Evolutionary conservation across 169 alveolate species (phyloP).

Genomic region (Prorocentrum cordatum): DNA sequence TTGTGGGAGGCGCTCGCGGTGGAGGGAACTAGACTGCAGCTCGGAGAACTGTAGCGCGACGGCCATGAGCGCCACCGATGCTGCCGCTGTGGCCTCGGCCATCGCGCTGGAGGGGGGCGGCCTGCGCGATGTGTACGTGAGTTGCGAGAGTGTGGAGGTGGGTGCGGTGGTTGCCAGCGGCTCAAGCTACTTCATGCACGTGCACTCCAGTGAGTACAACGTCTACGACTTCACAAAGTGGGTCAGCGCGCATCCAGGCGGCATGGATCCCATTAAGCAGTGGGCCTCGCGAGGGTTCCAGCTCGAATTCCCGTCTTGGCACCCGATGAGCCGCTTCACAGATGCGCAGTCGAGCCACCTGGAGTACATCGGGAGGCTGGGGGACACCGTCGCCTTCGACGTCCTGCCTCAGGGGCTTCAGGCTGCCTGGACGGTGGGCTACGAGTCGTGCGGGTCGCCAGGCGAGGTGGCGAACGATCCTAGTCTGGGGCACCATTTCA

Average conservation of each 20-base stretch:
- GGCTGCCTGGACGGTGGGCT: no score
- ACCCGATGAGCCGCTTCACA: not conserved
- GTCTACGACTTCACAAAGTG: slow-evolving; percentile 30
- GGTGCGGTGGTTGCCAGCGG: no score
- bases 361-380: not conserved
- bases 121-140: slow-evolving; percentile 54
- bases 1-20: slow-evolving; percentile 11
- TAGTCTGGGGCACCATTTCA: not conserved
- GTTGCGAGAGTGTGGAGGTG: no score
- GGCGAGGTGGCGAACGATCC: slow-evolving; percentile 42
- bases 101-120: slow-evolving; percentile 6
- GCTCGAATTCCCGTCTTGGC: not conserved
- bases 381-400: no score
- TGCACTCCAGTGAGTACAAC: slow-evolving; percentile 24
- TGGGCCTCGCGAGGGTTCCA: slow-evolving; percentile 4
- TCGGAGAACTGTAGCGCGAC: not conserved
- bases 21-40: slow-evolving; percentile 23
- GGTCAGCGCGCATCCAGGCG: slow-evolving; percentile 30
- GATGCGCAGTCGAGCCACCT: not conserved
- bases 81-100: not conserved
- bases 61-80: not conserved
- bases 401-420: no score
- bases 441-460: slow-evolving; percentile 27
- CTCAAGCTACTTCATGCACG: slow-evolving; percentile 35
- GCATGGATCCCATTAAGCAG: slow-evolving; percentile 18